Conservation (phyloP, 148 eudicot species). For the Beta vulgaris region DNA sequence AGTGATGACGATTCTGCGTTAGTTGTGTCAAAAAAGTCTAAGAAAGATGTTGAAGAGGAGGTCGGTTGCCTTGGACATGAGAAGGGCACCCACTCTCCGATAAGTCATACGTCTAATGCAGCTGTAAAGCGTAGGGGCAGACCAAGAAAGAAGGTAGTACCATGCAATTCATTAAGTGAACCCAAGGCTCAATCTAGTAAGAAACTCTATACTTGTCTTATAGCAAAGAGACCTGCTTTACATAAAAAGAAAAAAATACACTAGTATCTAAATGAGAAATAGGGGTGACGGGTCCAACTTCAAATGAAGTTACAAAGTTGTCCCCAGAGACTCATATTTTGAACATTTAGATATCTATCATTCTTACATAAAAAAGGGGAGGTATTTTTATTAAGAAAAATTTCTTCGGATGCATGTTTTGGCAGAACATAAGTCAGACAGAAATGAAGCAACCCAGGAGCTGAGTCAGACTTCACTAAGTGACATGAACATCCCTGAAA, state of each 20-base stretch:
- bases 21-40: slow-evolving; percentile 25
- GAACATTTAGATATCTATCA: too few species aligned
- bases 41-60: slow-evolving; percentile 12
- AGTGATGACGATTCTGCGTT: slow-evolving; percentile 10
- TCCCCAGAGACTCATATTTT: too few species aligned
- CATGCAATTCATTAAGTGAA: neutral
- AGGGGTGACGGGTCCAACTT: too few species aligned
- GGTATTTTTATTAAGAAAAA: too few species aligned
- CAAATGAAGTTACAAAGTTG: too few species aligned
- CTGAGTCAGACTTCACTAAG: neutral
- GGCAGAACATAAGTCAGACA: neutral
- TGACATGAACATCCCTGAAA: neutral
- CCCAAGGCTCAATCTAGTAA: slow-evolving; percentile 19
- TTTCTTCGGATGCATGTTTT: neutral
- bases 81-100: neutral
- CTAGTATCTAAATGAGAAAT: too few species aligned
- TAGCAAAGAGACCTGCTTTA: neutral
- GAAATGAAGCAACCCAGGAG: neutral
- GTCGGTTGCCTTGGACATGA: neutral
- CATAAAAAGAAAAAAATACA: too few species aligned
- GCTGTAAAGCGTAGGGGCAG: neutral
- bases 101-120: neutral
- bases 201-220: neutral
- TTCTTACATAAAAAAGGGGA: too few species aligned
- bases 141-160: neutral